Conservation (phyloP, 495 filamentous ascomycete genomes). For the Penicillium herquei region DNA sequence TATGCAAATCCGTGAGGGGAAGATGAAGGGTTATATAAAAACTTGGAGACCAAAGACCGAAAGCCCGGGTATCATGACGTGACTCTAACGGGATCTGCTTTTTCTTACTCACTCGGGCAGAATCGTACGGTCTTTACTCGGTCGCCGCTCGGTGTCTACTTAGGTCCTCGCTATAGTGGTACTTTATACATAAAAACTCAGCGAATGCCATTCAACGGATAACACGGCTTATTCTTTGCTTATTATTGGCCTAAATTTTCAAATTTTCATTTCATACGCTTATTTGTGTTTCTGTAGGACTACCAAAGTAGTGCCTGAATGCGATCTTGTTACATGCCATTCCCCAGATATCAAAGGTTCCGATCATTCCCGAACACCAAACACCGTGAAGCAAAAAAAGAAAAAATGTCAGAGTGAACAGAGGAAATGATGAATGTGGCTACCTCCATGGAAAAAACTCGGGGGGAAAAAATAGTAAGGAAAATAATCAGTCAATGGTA, state of each 20-base stretch:
- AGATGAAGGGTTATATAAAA: conserved; percentile 9
- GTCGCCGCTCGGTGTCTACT: not conserved
- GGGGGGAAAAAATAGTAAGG: not conserved
- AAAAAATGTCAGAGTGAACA: not conserved
- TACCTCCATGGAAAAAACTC: not conserved
- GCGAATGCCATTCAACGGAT: no score
- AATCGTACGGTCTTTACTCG: not conserved
- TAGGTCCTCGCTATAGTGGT: not conserved
- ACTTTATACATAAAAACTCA: no score
- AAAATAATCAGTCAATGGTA: not conserved
- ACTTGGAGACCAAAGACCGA: conserved; percentile 30
- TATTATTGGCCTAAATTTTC: not conserved
- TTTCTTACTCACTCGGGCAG: conserved; percentile 13
- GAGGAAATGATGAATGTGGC: not conserved
- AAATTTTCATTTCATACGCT: conserved; percentile 1
- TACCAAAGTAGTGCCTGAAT: conserved; percentile 6
- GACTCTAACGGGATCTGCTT: conserved; percentile 24
- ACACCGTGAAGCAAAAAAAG: conserved; percentile 6
- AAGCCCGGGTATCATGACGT: conserved; percentile 24
- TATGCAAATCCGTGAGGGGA: not conserved
- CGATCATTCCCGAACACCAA: conserved; percentile 21
- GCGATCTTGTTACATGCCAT: conserved; percentile 19
- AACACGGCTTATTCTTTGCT: no score
- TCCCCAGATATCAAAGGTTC: conserved; percentile 10
- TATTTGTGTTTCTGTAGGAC: not conserved